Evolutionary conservation across 345 rosid genomes (phyloP), one percentile per base, ranked within the genome.

Genomic region (Populus nigra): DNA sequence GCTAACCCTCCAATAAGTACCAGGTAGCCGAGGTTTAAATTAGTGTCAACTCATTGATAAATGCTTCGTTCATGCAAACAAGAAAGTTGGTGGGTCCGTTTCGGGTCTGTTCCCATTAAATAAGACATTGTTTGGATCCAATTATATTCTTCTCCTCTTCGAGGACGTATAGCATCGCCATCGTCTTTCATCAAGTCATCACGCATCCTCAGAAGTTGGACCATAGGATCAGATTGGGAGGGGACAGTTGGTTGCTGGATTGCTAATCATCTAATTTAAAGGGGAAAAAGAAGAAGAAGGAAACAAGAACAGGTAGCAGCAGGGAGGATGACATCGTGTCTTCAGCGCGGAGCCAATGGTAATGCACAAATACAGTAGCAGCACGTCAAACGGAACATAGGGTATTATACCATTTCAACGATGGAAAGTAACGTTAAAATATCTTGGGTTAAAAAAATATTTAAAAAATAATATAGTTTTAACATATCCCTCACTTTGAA

Each of bases 121-220:
- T n/a, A 33, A 73, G 29, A 72, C 75, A 53, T 35, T 55, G 66
- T 74, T 47, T 72, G 57, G 31, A 53, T 22, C 22, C 67, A n/a
- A 20, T 53, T 55, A 31, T 31, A 18, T 4, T 73, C 57, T 18
- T 50, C 57, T 5, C 7, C 50, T 3, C 6, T 47, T 15, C 50
- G 17, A 41, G 45, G 45, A 3, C 57, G 57, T 17, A 50, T 50
- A 18, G 57, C 57, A 6, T 18, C 57, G 45, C 45, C 45, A 8
- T 41, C 45, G 45, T 41, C 59, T 53, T 53, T 53, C 59, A 17
- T 22, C 8, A 5, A 20, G 67, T 38, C 47, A 35, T 59, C 76
- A 22, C 31, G 59, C 7, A 18, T 53, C 59, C 17, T 53, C 59
- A 57, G 62, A 57, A n/a, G 10, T 57, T n/a, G 62, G 25, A 22